Conservation (phyloP, 768 basidiomycete species). For the Pulveroboletus frians region DNA sequence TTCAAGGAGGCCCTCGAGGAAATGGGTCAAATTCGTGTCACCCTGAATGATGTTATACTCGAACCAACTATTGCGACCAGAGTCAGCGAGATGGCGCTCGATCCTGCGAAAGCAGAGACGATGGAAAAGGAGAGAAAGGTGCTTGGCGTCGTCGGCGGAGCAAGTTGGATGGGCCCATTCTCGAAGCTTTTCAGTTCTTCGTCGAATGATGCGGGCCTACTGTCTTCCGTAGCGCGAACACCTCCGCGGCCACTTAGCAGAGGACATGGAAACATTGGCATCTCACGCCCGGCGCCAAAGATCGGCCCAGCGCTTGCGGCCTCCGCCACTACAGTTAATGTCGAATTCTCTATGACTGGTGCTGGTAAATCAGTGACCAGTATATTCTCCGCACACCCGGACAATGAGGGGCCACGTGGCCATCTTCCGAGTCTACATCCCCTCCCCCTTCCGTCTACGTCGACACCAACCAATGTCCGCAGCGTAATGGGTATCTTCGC, state of each 20-base stretch:
- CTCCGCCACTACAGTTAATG: conserved; percentile 88
- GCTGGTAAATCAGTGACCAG: conserved; percentile 52
- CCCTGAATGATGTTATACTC: conserved; percentile 85
- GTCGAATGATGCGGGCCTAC: conserved; percentile 13
- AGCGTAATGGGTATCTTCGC: conserved; percentile 88
- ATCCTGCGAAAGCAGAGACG: conserved; percentile 47
- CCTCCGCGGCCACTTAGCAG: conserved; percentile 26
- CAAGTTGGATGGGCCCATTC: conserved; percentile 81
- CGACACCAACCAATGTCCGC: conserved; percentile 19
- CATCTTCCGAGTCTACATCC: conserved; percentile 11
- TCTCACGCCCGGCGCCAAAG: conserved; percentile 67
- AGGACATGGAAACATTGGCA: conserved; percentile 18
- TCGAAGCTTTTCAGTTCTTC: conserved; percentile 69
- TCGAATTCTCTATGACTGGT: conserved; percentile 83
- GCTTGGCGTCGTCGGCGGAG: conserved; percentile 32
- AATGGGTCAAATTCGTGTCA: conserved; percentile 72
- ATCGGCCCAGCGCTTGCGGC: conserved; percentile 80
- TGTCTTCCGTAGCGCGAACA: conserved; percentile 18
- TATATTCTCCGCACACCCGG: conserved; percentile 31
- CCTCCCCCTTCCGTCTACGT: conserved; percentile 7
- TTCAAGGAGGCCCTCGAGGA: conserved; percentile 82
- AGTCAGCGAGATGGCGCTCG: conserved; percentile 67
- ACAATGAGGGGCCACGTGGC: conserved; percentile 12
- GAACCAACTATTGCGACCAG: conserved; percentile 73
- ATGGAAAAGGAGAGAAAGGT: conserved; percentile 31